These are phyloP conservation scores for Yamadazyma atlantica DNA, from an alignment of 1,139 yeast genomes.

Conservation along the genomic window DNA sequence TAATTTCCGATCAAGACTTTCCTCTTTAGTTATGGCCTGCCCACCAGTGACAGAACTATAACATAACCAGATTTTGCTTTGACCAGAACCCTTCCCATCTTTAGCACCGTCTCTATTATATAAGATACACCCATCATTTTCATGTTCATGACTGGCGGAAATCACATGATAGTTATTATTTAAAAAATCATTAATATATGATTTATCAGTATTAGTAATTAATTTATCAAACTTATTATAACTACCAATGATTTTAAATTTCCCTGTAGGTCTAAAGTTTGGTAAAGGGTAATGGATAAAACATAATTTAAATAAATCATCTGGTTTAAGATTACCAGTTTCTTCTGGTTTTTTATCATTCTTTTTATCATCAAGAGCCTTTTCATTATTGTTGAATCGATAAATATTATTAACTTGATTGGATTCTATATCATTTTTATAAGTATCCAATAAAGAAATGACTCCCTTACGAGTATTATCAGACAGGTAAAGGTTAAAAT, in stretches of 20 bases:
- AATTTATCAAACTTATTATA: slow-evolving; percentile 48
- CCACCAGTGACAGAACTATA: slow-evolving; percentile 42
- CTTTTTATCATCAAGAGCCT: not conserved
- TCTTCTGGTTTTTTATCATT: not conserved
- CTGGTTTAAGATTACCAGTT: not conserved
- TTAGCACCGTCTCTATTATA: slow-evolving; percentile 15
- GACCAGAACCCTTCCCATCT: not conserved
- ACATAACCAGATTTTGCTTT: slow-evolving; percentile 36
- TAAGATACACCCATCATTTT: slow-evolving; percentile 51
- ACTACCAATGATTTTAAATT: slow-evolving; percentile 47
- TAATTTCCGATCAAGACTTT: slow-evolving; percentile 30
- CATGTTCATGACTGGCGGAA: slow-evolving; percentile 57
- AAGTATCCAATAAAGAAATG: slow-evolving; percentile 37
- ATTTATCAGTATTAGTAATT: slow-evolving; percentile 31
- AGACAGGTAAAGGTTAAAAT: slow-evolving; percentile 22
- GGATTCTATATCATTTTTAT: slow-evolving; percentile 25
- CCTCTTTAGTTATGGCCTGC: slow-evolving; percentile 30
- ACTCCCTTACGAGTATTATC: slow-evolving; percentile 22
- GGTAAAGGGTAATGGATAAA: slow-evolving; percentile 55
- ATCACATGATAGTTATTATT: slow-evolving; percentile 42
- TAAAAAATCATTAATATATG: slow-evolving; percentile 36
- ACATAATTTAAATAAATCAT: slow-evolving; percentile 28
- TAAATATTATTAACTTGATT: slow-evolving; percentile 33
- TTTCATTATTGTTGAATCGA: slow-evolving; percentile 17
- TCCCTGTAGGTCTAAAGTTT: slow-evolving; percentile 50